Percentiles rank a stretch among this genome's conserved stretches.
phyloP scores from a whole-genome alignment of 2,329 filamentous ascomycete species.

The Arachnopeziza araneosa region DNA sequence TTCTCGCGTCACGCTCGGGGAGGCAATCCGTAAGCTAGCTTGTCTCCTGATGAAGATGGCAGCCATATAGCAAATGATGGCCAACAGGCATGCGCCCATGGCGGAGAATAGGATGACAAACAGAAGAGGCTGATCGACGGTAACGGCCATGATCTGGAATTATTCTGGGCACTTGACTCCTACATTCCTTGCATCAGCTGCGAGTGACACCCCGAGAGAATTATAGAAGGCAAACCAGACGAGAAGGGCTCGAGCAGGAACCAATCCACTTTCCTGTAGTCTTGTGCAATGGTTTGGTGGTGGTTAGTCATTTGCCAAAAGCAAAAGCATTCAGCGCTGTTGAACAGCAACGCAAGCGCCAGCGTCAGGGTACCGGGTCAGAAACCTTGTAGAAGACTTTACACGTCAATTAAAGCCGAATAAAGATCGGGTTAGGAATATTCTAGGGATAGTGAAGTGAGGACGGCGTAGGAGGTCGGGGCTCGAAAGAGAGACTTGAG shows the following conservation, averaged over 20 bases:
- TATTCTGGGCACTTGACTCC: background rate
- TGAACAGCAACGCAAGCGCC: too few species aligned
- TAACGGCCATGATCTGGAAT: constrained; percentile 10
- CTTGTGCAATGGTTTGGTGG: background rate
- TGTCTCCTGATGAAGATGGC: constrained; percentile 8
- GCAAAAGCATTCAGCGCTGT: too few species aligned
- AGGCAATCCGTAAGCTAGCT: constrained; percentile 1
- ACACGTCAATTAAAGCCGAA: too few species aligned
- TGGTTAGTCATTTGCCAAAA: background rate
- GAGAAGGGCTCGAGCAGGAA: background rate
- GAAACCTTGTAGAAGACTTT: too few species aligned
- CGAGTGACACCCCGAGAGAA: background rate
- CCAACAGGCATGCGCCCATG: constrained; percentile 8
- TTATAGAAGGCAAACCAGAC: background rate
- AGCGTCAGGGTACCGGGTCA: too few species aligned
- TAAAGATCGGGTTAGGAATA: too few species aligned
- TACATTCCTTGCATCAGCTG: background rate
- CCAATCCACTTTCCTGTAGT: background rate
- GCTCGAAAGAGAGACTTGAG: too few species aligned
- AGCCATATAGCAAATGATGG: constrained; percentile 16
- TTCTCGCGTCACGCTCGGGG: constrained; percentile 6
- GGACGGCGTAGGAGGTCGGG: too few species aligned
- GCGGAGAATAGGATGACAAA: constrained; percentile 17
- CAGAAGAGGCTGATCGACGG: constrained; percentile 13
- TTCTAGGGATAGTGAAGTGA: too few species aligned